These are phyloP conservation scores for Aeminium ludgeri DNA, from an alignment of 495 filamentous ascomycete genomes.

Conservation along the genomic window DNA sequence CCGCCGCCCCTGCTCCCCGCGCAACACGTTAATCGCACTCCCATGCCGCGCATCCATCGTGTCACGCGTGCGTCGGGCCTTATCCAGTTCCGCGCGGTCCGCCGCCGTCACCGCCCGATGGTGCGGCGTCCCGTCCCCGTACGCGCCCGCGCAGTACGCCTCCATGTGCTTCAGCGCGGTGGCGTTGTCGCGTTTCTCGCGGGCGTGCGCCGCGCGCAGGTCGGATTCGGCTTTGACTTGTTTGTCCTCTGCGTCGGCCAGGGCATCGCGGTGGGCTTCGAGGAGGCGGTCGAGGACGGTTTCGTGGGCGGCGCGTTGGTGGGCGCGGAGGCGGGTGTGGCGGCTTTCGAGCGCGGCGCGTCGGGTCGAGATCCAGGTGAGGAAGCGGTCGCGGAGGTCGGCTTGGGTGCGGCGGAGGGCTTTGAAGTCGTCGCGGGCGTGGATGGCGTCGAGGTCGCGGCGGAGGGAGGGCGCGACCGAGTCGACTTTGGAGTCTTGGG, in stretches of 20 bases:
- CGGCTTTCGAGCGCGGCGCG: slow-evolving; percentile 37
- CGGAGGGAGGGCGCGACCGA: slow-evolving; percentile 18
- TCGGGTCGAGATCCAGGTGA: slow-evolving; percentile 35
- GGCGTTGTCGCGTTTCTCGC: slow-evolving; percentile 41
- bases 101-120: slow-evolving; percentile 37
- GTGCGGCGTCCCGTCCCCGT: slow-evolving; percentile 19
- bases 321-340: slow-evolving; percentile 28
- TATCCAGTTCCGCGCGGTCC: slow-evolving; percentile 45
- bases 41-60: slow-evolving; percentile 55
- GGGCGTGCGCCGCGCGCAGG: slow-evolving; percentile 31
- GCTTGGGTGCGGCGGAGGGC: slow-evolving; percentile 36
- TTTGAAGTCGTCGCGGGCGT: slow-evolving; percentile 28
- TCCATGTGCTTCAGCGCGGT: slow-evolving; percentile 66
- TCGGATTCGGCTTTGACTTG: slow-evolving; percentile 59
- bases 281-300: slow-evolving; percentile 5
- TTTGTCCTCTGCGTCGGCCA: slow-evolving; percentile 50
- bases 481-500: slow-evolving; percentile 8
- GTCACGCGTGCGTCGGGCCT: slow-evolving; percentile 52
- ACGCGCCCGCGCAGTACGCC: slow-evolving; percentile 49
- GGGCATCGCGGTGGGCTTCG: slow-evolving; percentile 30
- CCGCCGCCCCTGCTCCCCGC: slow-evolving; percentile 53
- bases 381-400: slow-evolving; percentile 42
- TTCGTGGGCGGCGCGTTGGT: slow-evolving; percentile 25
- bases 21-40: slow-evolving; percentile 60
- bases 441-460: slow-evolving; percentile 29